These are phyloP conservation scores for Hortiboletus flavorubellus DNA, from an alignment of 768 basidiomycete genomes.

Conservation along the genomic window DNA sequence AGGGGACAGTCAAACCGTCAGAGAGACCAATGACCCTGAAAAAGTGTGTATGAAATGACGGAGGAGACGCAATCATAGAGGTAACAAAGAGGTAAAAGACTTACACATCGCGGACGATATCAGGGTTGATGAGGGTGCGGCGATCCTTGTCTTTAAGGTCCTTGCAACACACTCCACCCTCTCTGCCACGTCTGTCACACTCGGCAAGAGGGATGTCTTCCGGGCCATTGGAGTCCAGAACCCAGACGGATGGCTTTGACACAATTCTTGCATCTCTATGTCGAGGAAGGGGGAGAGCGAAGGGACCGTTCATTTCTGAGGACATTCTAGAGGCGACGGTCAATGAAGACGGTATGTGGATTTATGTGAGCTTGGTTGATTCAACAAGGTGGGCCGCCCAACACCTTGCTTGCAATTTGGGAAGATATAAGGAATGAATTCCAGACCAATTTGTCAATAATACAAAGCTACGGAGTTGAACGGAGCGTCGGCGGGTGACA, in stretches of 20 bases:
- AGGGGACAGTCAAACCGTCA: constrained; percentile 88
- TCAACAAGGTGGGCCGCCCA: too few species aligned
- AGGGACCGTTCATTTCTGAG: constrained; percentile 11
- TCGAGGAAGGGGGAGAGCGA: constrained; percentile 21
- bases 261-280: constrained; percentile 5
- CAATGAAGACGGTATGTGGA: neutral
- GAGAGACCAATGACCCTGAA: constrained; percentile 83
- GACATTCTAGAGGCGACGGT: constrained; percentile 14
- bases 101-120: constrained; percentile 83
- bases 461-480: too few species aligned
- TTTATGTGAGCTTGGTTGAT: neutral
- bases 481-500: too few species aligned
- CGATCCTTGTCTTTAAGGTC: constrained; percentile 80
- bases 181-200: constrained; percentile 52
- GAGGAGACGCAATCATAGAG: neutral
- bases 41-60: constrained; percentile 3
- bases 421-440: too few species aligned
- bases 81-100: constrained; percentile 21
- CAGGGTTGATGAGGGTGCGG: constrained; percentile 79
- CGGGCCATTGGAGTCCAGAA: constrained; percentile 43
- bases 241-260: constrained; percentile 60
- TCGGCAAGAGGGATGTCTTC: constrained; percentile 46
- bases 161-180: constrained; percentile 80
- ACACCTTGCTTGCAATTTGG: too few species aligned
- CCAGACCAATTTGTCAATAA: too few species aligned